A percentile compares a stretch with the other conserved stretches of the same genome.
Evolutionary conservation across 768 basidiomycete genomes (phyloP).

Genomic region (Crepidotus variabilis): DNA sequence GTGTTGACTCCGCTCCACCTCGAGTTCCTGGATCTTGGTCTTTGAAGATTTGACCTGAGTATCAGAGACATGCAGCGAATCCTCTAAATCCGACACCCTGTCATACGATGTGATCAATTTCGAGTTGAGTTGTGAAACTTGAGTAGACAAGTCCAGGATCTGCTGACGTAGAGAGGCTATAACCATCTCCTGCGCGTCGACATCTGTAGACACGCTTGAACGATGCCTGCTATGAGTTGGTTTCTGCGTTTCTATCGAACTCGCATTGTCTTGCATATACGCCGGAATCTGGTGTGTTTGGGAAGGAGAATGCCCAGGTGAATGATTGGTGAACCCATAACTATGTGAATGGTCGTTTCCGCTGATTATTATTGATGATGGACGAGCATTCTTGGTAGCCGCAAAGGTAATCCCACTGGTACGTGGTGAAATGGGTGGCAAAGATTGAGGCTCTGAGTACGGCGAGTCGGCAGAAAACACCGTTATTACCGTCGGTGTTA

Average conservation of each 20-base stretch:
- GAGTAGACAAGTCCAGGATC: constrained; percentile 82
- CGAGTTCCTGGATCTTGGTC: constrained; percentile 72
- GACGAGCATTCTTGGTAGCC: background rate
- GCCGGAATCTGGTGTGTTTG: background rate
- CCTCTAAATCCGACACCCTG: constrained; percentile 89
- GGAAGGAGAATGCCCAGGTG: background rate
- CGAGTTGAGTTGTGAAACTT: constrained; percentile 85
- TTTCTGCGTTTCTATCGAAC: background rate
- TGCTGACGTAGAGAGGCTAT: constrained; percentile 78
- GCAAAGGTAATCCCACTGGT: background rate
- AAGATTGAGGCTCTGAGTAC: background rate
- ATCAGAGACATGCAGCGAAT: constrained; percentile 70
- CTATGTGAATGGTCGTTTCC: background rate
- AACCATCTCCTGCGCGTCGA: constrained; percentile 79
- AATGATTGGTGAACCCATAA: background rate
- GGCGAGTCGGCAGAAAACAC: background rate
- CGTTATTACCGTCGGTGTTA: background rate
- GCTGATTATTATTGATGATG: background rate
- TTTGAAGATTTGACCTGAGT: constrained; percentile 56
- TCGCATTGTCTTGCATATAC: background rate
- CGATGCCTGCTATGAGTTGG: background rate
- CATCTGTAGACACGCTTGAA: constrained; percentile 20
- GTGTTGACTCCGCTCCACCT: constrained; percentile 83
- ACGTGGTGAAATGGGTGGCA: background rate
- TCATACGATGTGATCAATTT: constrained; percentile 94